Evolutionary conservation across 306 rosid species (phyloP).

Genomic region (Medicago truncatula): DNA sequence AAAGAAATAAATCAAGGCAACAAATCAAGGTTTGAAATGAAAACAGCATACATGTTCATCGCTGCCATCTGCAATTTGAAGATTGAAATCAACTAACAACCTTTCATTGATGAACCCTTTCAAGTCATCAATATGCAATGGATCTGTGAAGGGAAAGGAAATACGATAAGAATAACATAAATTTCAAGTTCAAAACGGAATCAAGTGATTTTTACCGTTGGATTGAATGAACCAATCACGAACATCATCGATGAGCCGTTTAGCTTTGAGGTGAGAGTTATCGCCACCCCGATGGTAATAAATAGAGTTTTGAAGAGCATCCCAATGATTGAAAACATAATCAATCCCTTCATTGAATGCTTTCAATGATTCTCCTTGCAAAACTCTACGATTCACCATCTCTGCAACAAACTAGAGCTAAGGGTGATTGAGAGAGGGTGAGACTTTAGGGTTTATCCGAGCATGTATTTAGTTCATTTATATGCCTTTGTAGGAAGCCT

Average conservation of each 20-base stretch:
- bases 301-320: conserved; percentile 62
- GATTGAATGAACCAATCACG: conserved; percentile 57
- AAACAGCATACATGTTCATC: not conserved
- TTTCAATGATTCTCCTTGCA: conserved; percentile 10
- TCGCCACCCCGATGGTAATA: conserved; percentile 86
- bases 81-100: conserved; percentile 22
- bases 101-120: conserved; percentile 58
- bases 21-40: too few species aligned
- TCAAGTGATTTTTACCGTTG: conserved; percentile 41
- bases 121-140: conserved; percentile 69
- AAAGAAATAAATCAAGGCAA: too few species aligned
- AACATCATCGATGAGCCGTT: conserved; percentile 49
- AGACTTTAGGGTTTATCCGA: too few species aligned
- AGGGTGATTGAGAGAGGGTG: too few species aligned
- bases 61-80: not conserved
- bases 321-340: conserved; percentile 57
- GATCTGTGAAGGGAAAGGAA: conserved; percentile 44
- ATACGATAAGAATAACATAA: not conserved
- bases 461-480: too few species aligned
- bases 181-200: not conserved
- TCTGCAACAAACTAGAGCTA: not conserved
- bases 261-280: conserved; percentile 48
- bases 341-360: conserved; percentile 59
- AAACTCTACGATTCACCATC: not conserved
- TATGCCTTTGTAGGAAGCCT: too few species aligned